Percentiles rank a stretch among this genome's conserved stretches.
Evolutionary conservation across 371 early-diverging fungal species (phyloP).

Genomic region (Mucor ambiguus): DNA sequence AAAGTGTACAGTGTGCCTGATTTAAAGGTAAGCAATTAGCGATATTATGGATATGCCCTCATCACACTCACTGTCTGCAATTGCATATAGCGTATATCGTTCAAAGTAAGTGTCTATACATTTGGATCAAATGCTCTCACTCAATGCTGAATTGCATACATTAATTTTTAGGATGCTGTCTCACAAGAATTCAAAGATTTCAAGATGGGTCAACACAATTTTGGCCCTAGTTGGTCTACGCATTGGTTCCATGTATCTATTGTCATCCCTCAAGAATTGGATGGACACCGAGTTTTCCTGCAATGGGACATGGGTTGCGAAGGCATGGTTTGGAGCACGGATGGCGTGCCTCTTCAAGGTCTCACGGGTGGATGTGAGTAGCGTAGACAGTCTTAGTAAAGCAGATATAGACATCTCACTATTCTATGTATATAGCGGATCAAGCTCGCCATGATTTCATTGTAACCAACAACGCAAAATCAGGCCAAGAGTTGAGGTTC

Average conservation of each 20-base stretch:
- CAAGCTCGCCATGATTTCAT: slow-evolving; percentile 80
- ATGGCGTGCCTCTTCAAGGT: slow-evolving; percentile 87
- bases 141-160: slow-evolving; percentile 9
- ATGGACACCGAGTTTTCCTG: slow-evolving; percentile 70
- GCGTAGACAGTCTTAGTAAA: too few species aligned
- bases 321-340: slow-evolving; percentile 84
- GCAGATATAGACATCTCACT: background rate
- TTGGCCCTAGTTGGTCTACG: slow-evolving; percentile 75
- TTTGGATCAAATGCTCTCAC: background rate
- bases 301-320: slow-evolving; percentile 88
- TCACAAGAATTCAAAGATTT: slow-evolving; percentile 40
- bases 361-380: slow-evolving; percentile 75
- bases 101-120: slow-evolving; percentile 27
- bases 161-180: slow-evolving; percentile 40
- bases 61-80: too few species aligned
- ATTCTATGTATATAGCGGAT: slow-evolving; percentile 30
- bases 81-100: slow-evolving; percentile 41
- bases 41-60: background rate
- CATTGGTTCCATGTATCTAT: slow-evolving; percentile 85
- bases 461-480: slow-evolving; percentile 62
- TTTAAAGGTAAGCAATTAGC: slow-evolving; percentile 43
- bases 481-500: slow-evolving; percentile 67
- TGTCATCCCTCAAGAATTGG: slow-evolving; percentile 66
- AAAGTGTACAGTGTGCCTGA: slow-evolving; percentile 81
- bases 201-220: slow-evolving; percentile 27